Base-by-base conservation (phyloP, 1,139 yeast species). In the Suhomyces wounanorum region DNA sequence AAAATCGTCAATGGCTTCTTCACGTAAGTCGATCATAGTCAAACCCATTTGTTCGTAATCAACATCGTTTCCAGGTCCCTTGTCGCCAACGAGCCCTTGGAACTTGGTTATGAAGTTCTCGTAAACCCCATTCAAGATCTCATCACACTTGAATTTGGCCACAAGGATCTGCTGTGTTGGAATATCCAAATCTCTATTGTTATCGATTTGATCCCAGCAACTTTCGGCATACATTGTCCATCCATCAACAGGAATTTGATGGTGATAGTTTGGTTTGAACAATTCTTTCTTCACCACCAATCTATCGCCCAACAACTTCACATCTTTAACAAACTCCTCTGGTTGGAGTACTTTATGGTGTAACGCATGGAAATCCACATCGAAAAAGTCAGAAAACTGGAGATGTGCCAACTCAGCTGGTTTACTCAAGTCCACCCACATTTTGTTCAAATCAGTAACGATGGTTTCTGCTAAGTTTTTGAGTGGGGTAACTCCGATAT, bases 161-260 rank as follows among this genome's bases (percentile, higher is more conserved):
- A 94, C 98, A 53, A 94, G 75, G 43, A 90, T 89, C 66, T 94
- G 99, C 66, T 94, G 99, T 0, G 98, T 92, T 25, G 99, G 99
- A 59, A 94, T 78, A 69, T 94, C 99, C 59, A 94, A 80, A 65
- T 94, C 99, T 68, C 90, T 92, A 69, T 94, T 94, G 54, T 81
- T 79, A 67, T 91, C 96, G 61, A 94, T 94, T 67, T 91, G 97
- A 47, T 88, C 86, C 99, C 99, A 94, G 57, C 96, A 86, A 63
- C 85, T 89, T 50, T 85, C 87, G 1, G 97, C 92, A 63, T 94
- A 94, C 70, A 91, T 72, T 5, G 95, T 82, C 98, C 99, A 94
- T 13, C 97, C 99, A 68, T 94, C 99, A 47, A 94, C 78, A 7
- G 99, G 99, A 46, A 94, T 84, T 48, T 81, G 78, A 58, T 95